phyloP scores from a whole-genome alignment of 1,139 yeast genomes.

The Protomyces macrosporus region DNA sequence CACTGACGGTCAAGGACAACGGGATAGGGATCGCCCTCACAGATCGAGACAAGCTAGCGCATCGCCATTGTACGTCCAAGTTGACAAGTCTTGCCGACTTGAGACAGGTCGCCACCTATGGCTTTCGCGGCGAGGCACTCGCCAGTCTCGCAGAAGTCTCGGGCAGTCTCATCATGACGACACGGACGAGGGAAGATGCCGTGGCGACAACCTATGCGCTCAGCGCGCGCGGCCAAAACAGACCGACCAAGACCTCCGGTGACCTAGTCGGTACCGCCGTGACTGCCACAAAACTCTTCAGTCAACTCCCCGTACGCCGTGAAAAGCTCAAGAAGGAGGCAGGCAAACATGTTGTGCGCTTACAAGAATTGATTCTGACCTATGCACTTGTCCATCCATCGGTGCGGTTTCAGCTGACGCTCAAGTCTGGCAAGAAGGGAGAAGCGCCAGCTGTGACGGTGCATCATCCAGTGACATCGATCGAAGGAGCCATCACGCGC shows the following conservation, averaged over 20 bases:
- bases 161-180: constrained; percentile 37
- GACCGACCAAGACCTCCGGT: constrained; percentile 28
- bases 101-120: constrained; percentile 46
- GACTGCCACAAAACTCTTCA: constrained; percentile 38
- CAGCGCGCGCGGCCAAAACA: constrained; percentile 37
- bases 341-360: constrained; percentile 35
- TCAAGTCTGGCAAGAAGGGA: constrained; percentile 27
- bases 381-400: constrained; percentile 39
- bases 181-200: constrained; percentile 38
- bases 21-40: constrained; percentile 55
- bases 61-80: constrained; percentile 57
- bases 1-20: constrained; percentile 54
- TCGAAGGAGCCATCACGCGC: constrained; percentile 28
- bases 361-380: constrained; percentile 36
- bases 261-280: constrained; percentile 42
- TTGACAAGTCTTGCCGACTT: constrained; percentile 46
- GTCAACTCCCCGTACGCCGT: constrained; percentile 41
- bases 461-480: constrained; percentile 26
- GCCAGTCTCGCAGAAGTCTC: constrained; percentile 44
- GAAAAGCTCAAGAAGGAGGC: constrained; percentile 36
- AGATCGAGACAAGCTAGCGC: constrained; percentile 50
- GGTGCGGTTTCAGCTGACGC: constrained; percentile 39
- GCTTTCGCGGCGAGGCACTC: constrained; percentile 66
- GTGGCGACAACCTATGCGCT: constrained; percentile 43
- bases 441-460: constrained; percentile 16